These are phyloP conservation scores for Phtheirospermum japonicum DNA, from an alignment of 257 asterid genomes.

Conservation along the genomic window DNA sequence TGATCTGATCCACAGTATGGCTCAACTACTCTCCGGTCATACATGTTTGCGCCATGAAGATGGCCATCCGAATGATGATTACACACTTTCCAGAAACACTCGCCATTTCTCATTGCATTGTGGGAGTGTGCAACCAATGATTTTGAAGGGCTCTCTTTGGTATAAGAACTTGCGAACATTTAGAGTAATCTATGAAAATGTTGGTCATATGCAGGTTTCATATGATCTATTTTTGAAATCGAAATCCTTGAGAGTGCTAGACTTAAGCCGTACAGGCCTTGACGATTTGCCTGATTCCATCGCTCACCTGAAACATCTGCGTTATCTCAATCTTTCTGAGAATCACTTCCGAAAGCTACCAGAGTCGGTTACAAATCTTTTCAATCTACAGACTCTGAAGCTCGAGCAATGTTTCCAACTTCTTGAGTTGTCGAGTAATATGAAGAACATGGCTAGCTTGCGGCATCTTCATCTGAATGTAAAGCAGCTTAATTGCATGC, in stretches of 20 bases:
- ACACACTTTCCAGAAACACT: background rate
- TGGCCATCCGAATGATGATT: background rate
- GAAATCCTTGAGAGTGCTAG: constrained; percentile 36
- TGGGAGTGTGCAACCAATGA: background rate
- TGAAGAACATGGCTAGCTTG: constrained; percentile 34
- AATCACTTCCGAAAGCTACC: constrained; percentile 35
- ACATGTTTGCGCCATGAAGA: background rate
- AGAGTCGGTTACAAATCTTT: constrained; percentile 30
- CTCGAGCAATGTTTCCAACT: constrained; percentile 30
- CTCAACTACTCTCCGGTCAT: background rate
- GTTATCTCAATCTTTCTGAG: constrained; percentile 41
- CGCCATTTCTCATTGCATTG: background rate
- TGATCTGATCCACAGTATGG: background rate
- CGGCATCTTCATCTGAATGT: constrained; percentile 30
- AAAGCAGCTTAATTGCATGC: constrained; percentile 28
- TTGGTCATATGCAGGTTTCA: constrained; percentile 20
- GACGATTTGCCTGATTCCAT: constrained; percentile 31
- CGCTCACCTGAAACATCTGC: constrained; percentile 40
- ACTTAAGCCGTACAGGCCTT: constrained; percentile 39
- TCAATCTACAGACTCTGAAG: constrained; percentile 32
- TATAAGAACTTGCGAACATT: background rate
- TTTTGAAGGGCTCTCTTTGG: background rate
- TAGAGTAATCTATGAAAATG: background rate
- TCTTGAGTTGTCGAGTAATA: constrained; percentile 25
- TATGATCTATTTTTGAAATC: constrained; percentile 32